These are phyloP conservation scores for Setomelanomma holmii DNA, from an alignment of 2,329 filamentous ascomycete genomes.

Conservation along the genomic window DNA sequence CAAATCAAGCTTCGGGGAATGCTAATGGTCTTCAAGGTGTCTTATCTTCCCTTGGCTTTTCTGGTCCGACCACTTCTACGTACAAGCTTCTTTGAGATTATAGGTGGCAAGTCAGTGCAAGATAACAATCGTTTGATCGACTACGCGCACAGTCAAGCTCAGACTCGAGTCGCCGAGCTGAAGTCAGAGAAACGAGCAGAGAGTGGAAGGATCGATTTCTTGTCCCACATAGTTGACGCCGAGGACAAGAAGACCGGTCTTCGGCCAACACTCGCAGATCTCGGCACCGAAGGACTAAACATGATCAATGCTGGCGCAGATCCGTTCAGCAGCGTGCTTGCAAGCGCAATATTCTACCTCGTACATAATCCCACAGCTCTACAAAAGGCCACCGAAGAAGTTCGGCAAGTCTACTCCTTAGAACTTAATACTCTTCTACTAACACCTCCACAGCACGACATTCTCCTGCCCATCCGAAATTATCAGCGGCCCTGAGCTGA, in stretches of 20 bases:
- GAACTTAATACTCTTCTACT: neutral
- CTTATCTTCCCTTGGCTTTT: slow-evolving; percentile 21
- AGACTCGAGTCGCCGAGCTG: slow-evolving; percentile 1
- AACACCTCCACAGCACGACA: slow-evolving; percentile 1
- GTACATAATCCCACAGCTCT: slow-evolving; percentile 41
- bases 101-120: slow-evolving; percentile 27
- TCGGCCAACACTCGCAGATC: slow-evolving; percentile 46
- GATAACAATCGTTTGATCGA: slow-evolving; percentile 36
- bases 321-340: slow-evolving; percentile 43
- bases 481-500: slow-evolving; percentile 22
- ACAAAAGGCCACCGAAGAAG: slow-evolving; percentile 26
- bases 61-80: slow-evolving; percentile 27
- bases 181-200: slow-evolving; percentile 14
- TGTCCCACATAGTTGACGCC: slow-evolving; percentile 50
- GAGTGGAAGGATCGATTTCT: slow-evolving; percentile 46
- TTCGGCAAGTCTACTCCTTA: slow-evolving; percentile 19
- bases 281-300: slow-evolving; percentile 53
- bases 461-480: slow-evolving; percentile 28
- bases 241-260: slow-evolving; percentile 51
- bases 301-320: slow-evolving; percentile 55
- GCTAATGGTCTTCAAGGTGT: no score
- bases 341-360: slow-evolving; percentile 49
- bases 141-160: slow-evolving; percentile 22
- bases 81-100: slow-evolving; percentile 23
- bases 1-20: no score